Base-by-base conservation (phyloP, 2,329 filamentous ascomycete genomes). In the Alternaria ethzedia region DNA sequence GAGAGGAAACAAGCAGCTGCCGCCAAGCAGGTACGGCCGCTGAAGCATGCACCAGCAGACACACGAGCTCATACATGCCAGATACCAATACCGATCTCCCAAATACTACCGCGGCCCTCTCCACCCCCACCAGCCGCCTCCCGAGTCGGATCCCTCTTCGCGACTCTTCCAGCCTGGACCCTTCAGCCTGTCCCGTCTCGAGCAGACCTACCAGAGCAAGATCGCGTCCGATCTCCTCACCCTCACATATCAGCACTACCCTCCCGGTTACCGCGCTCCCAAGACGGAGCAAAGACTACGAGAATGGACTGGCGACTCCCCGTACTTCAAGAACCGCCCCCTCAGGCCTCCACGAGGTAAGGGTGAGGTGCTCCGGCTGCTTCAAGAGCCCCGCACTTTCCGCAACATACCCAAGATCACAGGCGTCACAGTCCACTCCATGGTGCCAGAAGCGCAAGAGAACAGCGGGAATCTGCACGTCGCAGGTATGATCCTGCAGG, bases 31-130 rank as follows among this genome's bases (percentile, higher is more conserved):
- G 86, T 88, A 78, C 26, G 65, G 12, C 1, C n/a, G 3, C 13
- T 56, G 46, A 54, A 50, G 21, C 28, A 6, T 45, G 50, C 6
- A 25, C 13, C 26, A 47, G 23, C 6, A 43, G 9, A 21, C 21
- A 20, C 26, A 20, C 30, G 6, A 6, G 23, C 58, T 63, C 51
- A 70, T 47, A 54, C 32, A 20, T 13, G 17, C 4, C 66, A 97
- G 95, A 86, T 99, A 98, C 83, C 92, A 97, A 82, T 98, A 91
- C 82, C 93, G 94, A 69, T 91, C 95, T 54, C 96, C 96, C 67
- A 96, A 95, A 83, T 99, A 94, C 86, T 90, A 97, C 81, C 92
- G 95, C 75, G 96, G 96, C 60, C 94, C 94, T 68, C 86, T 98
- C 23, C 94, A 98, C 79, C 96, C 96, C 54, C 89, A 97, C 75